Base-by-base conservation (phyloP, 331 rosid genomes). In the Pyracantha coccinea region DNA sequence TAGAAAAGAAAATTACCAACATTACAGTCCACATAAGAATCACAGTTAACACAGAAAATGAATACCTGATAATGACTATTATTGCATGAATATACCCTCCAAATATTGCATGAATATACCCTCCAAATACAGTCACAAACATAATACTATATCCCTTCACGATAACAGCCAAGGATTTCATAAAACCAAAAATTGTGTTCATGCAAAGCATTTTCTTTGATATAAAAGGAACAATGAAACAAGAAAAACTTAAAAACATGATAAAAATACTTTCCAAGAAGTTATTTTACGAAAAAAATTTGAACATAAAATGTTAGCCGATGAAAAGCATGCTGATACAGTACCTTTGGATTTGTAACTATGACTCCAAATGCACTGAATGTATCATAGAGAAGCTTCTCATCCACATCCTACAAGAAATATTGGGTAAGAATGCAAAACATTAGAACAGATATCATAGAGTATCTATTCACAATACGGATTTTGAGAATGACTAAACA, bases 331-430 rank as follows among this genome's bases (percentile, higher is more conserved):
- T 2, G 17, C 67, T 23, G 8, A 66, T 32, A 6, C 24, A 25
- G 3, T 64, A 87, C 91, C 91, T 87, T 87, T 20, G 99, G 99
- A 82, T 94, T 94, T 32, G 99, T 86, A 77, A 92, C 99, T 78
- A 94, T 94, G 81, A 90, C 97, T 76, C 97, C 97, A 85, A 94
- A 94, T 68, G 97, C 99, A 89, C 99, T 94, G 89, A 94, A 94
- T 38, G 97, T 94, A 78, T 94, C 99, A 16, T 92, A 90, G 64
- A 92, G 85, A 75, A 92, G 99, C 85, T 92, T 94, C 86, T 94
- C 99, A 74, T 94, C 99, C 20, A 94, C 99, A 85, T 94, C 99
- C 99, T 94, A 87, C 85, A 75, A 72, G 67, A 65, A 69, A 71
- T 66, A 76, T 65, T 58, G 80, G 60, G 54, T 60, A 53, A 55